These are phyloP conservation scores for Bodo saltans DNA, from an alignment of 78 protist species.

Conservation along the genomic window DNA sequence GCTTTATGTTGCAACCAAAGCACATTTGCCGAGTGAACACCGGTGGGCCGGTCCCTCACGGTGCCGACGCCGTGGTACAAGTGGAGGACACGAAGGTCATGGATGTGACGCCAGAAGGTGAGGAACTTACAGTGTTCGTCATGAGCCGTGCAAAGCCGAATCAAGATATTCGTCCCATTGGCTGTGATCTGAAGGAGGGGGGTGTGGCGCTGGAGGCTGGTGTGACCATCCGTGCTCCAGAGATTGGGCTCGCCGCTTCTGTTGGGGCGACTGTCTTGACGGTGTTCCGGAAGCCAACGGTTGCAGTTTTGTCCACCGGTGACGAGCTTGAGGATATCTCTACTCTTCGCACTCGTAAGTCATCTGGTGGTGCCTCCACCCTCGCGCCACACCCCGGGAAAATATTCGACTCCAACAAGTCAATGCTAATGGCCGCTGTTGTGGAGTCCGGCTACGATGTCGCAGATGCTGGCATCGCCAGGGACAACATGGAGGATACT, in stretches of 20 bases:
- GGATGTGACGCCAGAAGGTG: neutral
- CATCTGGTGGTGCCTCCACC: neutral
- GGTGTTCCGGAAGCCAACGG: constrained; percentile 24
- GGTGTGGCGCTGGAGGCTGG: constrained; percentile 23
- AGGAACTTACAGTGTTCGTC: neutral
- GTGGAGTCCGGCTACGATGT: neutral
- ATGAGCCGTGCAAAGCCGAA: constrained; percentile 9
- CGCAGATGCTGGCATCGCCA: neutral
- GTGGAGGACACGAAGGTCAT: constrained; percentile 57
- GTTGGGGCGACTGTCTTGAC: constrained; percentile 34
- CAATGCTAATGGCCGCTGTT: constrained; percentile 5
- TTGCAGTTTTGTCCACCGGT: constrained; percentile 69
- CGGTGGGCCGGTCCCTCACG: constrained; percentile 62
- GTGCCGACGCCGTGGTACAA: constrained; percentile 64
- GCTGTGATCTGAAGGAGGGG: constrained; percentile 56
- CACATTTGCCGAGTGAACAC: constrained; percentile 40
- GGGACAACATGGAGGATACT: neutral
- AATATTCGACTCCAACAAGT: constrained; percentile 34
- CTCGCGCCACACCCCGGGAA: neutral
- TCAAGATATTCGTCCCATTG: constrained; percentile 54
- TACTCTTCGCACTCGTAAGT: too few relatives aligned
- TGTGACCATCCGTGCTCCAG: constrained; percentile 50
- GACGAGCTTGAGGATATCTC: constrained; percentile 51
- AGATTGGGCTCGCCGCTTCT: constrained; percentile 61
- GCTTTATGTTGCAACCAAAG: neutral